Evolutionary conservation across 2,329 filamentous ascomycete genomes (phyloP).

Genomic region (Calonectria honghensis): DNA sequence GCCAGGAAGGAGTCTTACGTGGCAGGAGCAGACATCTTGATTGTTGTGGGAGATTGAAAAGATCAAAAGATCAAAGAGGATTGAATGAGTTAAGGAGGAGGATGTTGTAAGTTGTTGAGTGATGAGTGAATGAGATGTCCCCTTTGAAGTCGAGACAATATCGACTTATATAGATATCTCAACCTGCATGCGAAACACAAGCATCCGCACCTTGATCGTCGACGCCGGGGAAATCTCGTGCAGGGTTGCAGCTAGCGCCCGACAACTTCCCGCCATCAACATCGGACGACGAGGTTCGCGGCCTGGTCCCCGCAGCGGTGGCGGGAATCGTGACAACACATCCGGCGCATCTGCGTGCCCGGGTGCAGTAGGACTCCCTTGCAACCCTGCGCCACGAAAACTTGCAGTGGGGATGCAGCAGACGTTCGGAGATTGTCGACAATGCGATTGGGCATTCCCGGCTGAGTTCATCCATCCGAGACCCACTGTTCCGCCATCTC

Average conservation of each 20-base stretch:
- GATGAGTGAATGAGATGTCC: not conserved
- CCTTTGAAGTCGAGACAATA: not conserved
- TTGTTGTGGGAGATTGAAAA: not conserved
- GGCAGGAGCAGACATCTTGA: conserved; percentile 9
- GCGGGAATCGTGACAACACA: conserved; percentile 3
- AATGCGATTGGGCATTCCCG: not conserved
- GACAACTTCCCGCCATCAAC: not conserved
- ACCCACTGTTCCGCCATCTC: conserved; percentile 6
- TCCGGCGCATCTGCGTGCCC: not conserved
- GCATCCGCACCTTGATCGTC: conserved; percentile 1
- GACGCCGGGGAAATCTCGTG: conserved; percentile 14
- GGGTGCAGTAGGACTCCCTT: not conserved
- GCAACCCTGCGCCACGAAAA: conserved; percentile 1
- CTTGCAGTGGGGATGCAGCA: conserved; percentile 7
- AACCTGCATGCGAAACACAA: not conserved
- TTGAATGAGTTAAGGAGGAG: not conserved
- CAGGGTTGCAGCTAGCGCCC: not conserved
- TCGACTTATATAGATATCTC: not conserved
- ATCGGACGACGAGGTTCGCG: conserved; percentile 2
- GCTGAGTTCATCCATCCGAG: not conserved
- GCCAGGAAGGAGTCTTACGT: not conserved
- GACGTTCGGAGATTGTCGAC: not conserved
- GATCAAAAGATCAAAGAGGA: not conserved
- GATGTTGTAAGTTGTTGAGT: not conserved
- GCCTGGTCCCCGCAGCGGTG: not conserved